Percentiles rank a stretch among this genome's conserved stretches.
These are phyloP conservation scores for Ambrosiella cleistominuta DNA, from an alignment of 2,329 filamentous ascomycete species.

Conservation along the genomic window DNA sequence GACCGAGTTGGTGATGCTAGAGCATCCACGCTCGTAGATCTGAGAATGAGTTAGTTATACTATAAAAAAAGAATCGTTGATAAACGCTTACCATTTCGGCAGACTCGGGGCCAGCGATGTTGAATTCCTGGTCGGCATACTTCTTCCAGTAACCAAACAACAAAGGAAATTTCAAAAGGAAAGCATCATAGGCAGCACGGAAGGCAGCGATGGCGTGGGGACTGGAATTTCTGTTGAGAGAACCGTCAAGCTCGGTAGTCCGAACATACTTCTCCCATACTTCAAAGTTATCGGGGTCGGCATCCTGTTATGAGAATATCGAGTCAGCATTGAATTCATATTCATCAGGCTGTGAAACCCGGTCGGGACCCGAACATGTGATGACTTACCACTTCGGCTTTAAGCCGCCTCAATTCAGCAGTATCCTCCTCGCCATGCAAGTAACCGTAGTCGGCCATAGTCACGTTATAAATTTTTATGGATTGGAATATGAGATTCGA, in stretches of 20 bases:
- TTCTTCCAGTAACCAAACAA: constrained; percentile 99
- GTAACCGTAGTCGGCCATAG: constrained; percentile 11
- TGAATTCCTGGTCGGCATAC: constrained; percentile 94
- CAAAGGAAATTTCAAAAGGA: constrained; percentile 85
- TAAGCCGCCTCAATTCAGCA: constrained; percentile 62
- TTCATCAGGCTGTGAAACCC: neutral
- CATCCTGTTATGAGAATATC: constrained; percentile 25
- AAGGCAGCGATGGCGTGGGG: constrained; percentile 79
- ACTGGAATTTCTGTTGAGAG: constrained; percentile 89
- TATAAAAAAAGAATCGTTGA: neutral
- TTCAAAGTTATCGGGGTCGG: constrained; percentile 79
- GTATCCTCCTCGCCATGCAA: constrained; percentile 50
- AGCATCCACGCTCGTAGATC: constrained; percentile 91
- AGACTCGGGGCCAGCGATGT: constrained; percentile 87
- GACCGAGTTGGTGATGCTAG: constrained; percentile 81
- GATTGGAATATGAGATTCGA: neutral
- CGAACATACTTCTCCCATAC: constrained; percentile 85
- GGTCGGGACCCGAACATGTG: neutral
- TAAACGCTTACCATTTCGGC: constrained; percentile 62
- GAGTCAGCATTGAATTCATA: neutral
- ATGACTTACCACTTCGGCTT: constrained; percentile 52
- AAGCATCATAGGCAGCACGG: constrained; percentile 76
- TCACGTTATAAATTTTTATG: neutral
- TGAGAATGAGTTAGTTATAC: constrained; percentile 21
- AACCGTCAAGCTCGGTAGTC: constrained; percentile 77